Evolutionary conservation across 108 stramenopile species (phyloP), one percentile per base, ranked within the genome.

Genomic region (Conticribra weissflogii): DNA sequence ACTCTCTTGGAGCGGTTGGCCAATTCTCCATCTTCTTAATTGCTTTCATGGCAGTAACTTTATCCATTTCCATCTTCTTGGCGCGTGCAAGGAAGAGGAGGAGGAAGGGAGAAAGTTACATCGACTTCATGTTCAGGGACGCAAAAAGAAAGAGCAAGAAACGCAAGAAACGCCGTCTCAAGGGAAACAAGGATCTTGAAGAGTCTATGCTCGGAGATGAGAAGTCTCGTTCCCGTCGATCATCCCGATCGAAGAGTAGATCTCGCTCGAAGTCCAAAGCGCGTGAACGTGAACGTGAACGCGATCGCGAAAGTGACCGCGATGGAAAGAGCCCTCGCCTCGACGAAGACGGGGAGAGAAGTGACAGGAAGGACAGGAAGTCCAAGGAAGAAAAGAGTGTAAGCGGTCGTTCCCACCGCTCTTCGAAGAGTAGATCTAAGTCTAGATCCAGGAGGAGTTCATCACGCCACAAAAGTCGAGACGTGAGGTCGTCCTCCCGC

Each of bases 41-140:
- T 44, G 64, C 78, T 19, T 90, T 94, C 73, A 94, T 94, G 93
- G 85, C 88, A 12, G 72, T 83, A 16, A 91, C 93, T 1, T 74
- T 94, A 21, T 85, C 87, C 0, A 67, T 88, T 44, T 94, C 93
- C 14, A 87, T 94, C 32, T 94, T 94, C 63, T 59, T 94, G 51
- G 87, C 93, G 3, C 79, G 93, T 50, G 93, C 93, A 5, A 70
- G 90, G 34, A 91, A 91, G 75, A 91, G 86, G 85, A 85, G 85
- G 62, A 79, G 81, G 53, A 87, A 82, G 32, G 90, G 90, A 36
- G 93, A 94, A 63, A 84, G 83, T 74, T 94, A 94, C 68, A 64
- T 94, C 41, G 87, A 78, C 32, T 94, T 91, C 76, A 81, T 94
- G 73, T 81, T 91, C 71, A 83, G 93, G 9, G 93, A 94, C 24